Evolutionary conservation across 176 grass and related monocot genomes (phyloP), one percentile per base, ranked within the genome.

Genomic region (Avena insularis): DNA sequence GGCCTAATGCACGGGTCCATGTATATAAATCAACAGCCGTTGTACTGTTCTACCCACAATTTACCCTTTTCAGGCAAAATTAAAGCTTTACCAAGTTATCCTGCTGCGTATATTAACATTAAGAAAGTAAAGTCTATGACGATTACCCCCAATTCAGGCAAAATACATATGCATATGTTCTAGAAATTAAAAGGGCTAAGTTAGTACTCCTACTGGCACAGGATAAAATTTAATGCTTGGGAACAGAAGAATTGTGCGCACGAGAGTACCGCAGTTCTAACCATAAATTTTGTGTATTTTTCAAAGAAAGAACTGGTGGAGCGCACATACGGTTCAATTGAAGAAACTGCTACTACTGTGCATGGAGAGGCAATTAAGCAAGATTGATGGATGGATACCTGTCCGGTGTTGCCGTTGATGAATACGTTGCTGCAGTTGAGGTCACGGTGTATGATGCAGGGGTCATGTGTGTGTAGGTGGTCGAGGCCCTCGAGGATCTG

Each of bases 391-490:
- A 45, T 9, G 10, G 7, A 10, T 85, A 98, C 96, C 94, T 98
- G 88, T n/a, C 97, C 97, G 16, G 89, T 86, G 88, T 98, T 98
- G 84, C 97, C 97, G 68, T 98, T 98, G 90, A 98, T 98, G 92
- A 98, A 98, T 29, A 98, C 89, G 82, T 98, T 98, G 82, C 93
- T 96, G 87, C 97, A 99, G 71, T 99, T 99, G 80, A 99, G 90
- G 56, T 99, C 92, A n/a, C 94, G 92, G 81, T 99, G 97, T 81
- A 98, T 98, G 88, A 98, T 93, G 86, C 97, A 98, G 4, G 97
- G 97, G 10, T 96, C 97, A 33, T 94, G 92, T 10, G 86, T 93
- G 85, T 96, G 94, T 71, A 98, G 91, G 84, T 96, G 91, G 84
- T 98, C 69, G 80, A 98, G 92, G 0, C 96, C 96, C 65, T 84